Percentiles rank a stretch among this genome's conserved stretches.
phyloP scores from a whole-genome alignment of 2,329 filamentous ascomycete genomes.

The Aquanectria penicillioides region DNA sequence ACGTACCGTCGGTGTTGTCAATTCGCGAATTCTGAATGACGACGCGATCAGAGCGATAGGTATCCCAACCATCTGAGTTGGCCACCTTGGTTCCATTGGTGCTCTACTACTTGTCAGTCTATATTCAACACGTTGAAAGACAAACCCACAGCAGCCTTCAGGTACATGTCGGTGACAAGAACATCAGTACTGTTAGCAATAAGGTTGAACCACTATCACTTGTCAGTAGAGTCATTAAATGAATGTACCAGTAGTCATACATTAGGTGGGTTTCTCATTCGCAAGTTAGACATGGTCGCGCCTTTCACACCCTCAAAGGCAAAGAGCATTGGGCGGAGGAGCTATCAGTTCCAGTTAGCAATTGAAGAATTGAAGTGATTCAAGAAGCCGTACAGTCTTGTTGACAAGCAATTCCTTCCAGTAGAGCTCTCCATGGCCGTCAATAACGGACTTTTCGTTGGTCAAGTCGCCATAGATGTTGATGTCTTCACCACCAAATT shows the following conservation, averaged over 20 bases:
- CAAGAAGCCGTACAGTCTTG: conserved; percentile 21
- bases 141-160: conserved; percentile 57
- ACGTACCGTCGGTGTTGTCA: conserved; percentile 38
- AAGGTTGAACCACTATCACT: conserved; percentile 58
- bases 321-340: conserved; percentile 37
- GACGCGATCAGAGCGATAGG: conserved; percentile 68
- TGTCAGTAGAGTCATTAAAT: fast-evolving
- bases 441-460: conserved; percentile 73
- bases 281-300: conserved; percentile 67
- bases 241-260: conserved; percentile 15
- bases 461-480: conserved; percentile 75
- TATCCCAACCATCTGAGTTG: conserved; percentile 75
- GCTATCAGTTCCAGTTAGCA: conserved; percentile 50
- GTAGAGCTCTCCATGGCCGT: conserved; percentile 47
- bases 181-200: conserved; percentile 73
- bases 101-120: conserved; percentile 24
- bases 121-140: fast-evolving
- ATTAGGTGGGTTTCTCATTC: conserved; percentile 65
- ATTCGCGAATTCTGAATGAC: conserved; percentile 74
- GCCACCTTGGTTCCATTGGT: conserved; percentile 36
- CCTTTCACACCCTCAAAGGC: conserved; percentile 49
- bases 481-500: conserved; percentile 51
- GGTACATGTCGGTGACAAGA: conserved; percentile 70
- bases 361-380: conserved; percentile 66
- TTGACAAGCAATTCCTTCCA: conserved; percentile 36